These are phyloP conservation scores for Cercospora canescens DNA, from an alignment of 2,329 filamentous ascomycete genomes.

Conservation along the genomic window DNA sequence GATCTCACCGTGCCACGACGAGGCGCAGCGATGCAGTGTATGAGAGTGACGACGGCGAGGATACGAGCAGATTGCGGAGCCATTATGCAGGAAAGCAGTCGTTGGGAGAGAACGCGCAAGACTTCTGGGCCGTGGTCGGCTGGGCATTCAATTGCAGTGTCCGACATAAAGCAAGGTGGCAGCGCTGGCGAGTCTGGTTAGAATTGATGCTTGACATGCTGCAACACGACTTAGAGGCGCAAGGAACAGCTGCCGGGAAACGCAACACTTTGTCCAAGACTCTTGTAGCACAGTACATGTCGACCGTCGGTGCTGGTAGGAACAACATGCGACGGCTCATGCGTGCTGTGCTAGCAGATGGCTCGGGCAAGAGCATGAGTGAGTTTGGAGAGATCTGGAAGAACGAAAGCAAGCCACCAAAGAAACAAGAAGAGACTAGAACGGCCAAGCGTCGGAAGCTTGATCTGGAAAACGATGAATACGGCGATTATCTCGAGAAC, in stretches of 20 bases:
- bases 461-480: constrained; percentile 55
- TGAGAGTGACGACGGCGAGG: constrained; percentile 31
- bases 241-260: constrained; percentile 21
- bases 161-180: constrained; percentile 72
- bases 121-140: constrained; percentile 86
- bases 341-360: constrained; percentile 68
- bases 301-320: constrained; percentile 38
- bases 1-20: constrained; percentile 22
- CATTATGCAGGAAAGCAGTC: constrained; percentile 64
- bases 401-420: constrained; percentile 59
- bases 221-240: constrained; percentile 67
- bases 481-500: constrained; percentile 37
- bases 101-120: constrained; percentile 73
- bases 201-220: constrained; percentile 76
- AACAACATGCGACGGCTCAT: constrained; percentile 56
- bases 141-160: constrained; percentile 94
- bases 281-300: constrained; percentile 63
- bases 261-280: constrained; percentile 49
- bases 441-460: constrained; percentile 54
- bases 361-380: constrained; percentile 51
- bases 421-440: constrained; percentile 50
- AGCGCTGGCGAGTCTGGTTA: constrained; percentile 78
- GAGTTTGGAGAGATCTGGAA: constrained; percentile 68
- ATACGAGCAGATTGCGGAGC: constrained; percentile 56
- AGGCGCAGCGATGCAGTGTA: constrained; percentile 8